These are phyloP conservation scores for Scenedesmus sp. DNA, from an alignment of 163 green algal genomes.

Conservation along the genomic window DNA sequence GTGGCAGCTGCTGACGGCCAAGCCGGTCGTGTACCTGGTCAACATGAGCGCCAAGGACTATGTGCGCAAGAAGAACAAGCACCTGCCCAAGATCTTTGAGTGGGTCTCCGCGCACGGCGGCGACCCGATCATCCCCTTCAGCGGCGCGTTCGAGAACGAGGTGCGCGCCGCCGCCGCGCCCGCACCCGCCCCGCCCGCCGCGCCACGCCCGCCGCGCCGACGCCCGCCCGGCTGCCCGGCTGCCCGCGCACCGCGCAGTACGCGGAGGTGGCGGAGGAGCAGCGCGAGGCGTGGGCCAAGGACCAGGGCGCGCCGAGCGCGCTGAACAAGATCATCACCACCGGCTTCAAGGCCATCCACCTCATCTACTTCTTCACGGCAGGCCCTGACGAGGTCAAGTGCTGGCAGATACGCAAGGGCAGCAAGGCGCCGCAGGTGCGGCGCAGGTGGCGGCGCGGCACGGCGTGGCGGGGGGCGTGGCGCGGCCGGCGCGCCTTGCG, in stretches of 20 bases:
- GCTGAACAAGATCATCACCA: constrained; percentile 97
- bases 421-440: constrained; percentile 87
- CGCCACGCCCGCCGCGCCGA: constrained; percentile 38
- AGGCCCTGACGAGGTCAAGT: constrained; percentile 96
- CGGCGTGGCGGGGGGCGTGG: not conserved
- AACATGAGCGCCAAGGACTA: constrained; percentile 94
- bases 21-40: constrained; percentile 86
- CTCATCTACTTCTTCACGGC: constrained; percentile 99
- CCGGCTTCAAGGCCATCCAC: constrained; percentile 91
- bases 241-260: too few species aligned
- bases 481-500: not conserved
- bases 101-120: constrained; percentile 72
- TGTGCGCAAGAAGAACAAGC: constrained; percentile 94
- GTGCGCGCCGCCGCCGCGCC: constrained; percentile 53
- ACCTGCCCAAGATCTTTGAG: constrained; percentile 80
- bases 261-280: constrained; percentile 88
- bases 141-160: constrained; percentile 71
- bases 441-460: not conserved
- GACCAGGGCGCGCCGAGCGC: constrained; percentile 63
- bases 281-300: constrained; percentile 56
- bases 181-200: too few species aligned
- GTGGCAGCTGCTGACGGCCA: constrained; percentile 90
- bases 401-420: constrained; percentile 91
- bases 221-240: too few species aligned
- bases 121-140: constrained; percentile 95